A percentile compares a stretch with the other conserved stretches of the same genome.
phyloP scores from a whole-genome alignment of 345 rosid genomes.

The Eucalyptus virginea region DNA sequence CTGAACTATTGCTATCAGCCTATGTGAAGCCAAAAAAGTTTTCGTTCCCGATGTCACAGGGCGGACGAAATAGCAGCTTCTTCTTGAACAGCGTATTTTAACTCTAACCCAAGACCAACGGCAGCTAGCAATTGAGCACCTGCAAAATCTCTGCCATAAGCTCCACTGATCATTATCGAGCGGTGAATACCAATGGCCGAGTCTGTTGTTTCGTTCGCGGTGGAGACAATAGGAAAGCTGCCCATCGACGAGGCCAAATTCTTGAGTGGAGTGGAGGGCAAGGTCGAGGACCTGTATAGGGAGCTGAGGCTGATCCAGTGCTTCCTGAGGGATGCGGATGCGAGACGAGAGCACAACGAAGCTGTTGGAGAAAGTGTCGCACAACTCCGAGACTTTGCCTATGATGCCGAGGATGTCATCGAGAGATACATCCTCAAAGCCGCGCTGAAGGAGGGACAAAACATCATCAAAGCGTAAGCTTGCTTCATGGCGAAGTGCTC shows the following conservation, averaged over 20 bases:
- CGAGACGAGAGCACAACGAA: not conserved
- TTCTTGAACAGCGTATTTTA: too few species aligned
- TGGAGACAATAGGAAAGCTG: not conserved
- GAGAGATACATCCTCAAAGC: not conserved
- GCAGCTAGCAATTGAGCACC: too few species aligned
- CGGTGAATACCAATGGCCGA: not conserved
- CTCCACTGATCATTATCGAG: too few species aligned
- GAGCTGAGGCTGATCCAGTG: not conserved
- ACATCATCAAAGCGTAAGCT: not conserved
- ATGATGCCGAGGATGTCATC: not conserved
- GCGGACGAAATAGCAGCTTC: too few species aligned
- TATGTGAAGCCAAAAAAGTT: too few species aligned
- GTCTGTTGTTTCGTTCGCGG: not conserved
- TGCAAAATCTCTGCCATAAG: too few species aligned
- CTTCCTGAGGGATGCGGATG: constrained; percentile 1
- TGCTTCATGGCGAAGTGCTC: not conserved
- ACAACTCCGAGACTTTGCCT: not conserved
- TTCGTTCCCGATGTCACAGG: too few species aligned
- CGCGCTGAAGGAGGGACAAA: not conserved
- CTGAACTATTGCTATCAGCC: too few species aligned
- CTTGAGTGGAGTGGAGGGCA: not conserved
- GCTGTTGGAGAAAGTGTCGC: not conserved
- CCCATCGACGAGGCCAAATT: not conserved
- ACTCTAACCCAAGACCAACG: too few species aligned
- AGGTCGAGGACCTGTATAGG: not conserved